Evolutionary conservation across 306 rosid species (phyloP).

Genomic region (Dicorynia guianensis): DNA sequence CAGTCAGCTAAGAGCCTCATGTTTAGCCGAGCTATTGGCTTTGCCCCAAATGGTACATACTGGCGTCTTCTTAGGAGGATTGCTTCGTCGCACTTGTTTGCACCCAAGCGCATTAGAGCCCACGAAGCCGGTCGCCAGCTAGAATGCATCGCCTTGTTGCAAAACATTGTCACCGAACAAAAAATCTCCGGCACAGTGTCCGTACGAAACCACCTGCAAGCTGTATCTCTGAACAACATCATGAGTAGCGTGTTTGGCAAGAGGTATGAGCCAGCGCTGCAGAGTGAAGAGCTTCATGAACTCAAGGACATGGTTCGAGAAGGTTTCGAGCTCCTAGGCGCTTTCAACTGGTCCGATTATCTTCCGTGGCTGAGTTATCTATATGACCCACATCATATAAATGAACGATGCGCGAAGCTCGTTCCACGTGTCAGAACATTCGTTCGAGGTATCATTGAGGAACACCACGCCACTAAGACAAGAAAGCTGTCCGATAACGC

Average conservation of each 20-base stretch:
- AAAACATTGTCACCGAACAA: conserved; percentile 40
- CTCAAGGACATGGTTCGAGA: conserved; percentile 41
- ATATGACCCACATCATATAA: conserved; percentile 48
- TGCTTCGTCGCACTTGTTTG: conserved; percentile 22
- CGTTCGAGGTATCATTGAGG: conserved; percentile 45
- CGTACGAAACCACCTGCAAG: conserved; percentile 49
- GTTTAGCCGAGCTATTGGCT: conserved; percentile 47
- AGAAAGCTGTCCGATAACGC: neutral
- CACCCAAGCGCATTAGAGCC: conserved; percentile 55
- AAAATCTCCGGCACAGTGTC: conserved; percentile 6
- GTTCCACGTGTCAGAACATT: conserved; percentile 52
- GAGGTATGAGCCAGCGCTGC: conserved; percentile 18
- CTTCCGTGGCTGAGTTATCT: conserved; percentile 51
- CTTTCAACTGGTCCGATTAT: conserved; percentile 59
- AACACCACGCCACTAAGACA: conserved; percentile 37
- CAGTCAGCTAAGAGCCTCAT: conserved; percentile 59
- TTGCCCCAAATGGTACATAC: no score
- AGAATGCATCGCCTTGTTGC: conserved; percentile 51
- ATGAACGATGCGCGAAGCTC: conserved; percentile 46
- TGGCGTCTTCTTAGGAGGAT: no score
- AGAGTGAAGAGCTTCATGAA: conserved; percentile 20
- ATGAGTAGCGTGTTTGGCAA: conserved; percentile 58
- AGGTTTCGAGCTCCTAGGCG: conserved; percentile 59
- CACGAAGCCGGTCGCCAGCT: conserved; percentile 52
- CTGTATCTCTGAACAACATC: conserved; percentile 49